Percentiles rank a stretch among this genome's conserved stretches.
These are phyloP conservation scores for Aspergillus sp. DNA, from an alignment of 2,329 filamentous ascomycete genomes.

Conservation along the genomic window DNA sequence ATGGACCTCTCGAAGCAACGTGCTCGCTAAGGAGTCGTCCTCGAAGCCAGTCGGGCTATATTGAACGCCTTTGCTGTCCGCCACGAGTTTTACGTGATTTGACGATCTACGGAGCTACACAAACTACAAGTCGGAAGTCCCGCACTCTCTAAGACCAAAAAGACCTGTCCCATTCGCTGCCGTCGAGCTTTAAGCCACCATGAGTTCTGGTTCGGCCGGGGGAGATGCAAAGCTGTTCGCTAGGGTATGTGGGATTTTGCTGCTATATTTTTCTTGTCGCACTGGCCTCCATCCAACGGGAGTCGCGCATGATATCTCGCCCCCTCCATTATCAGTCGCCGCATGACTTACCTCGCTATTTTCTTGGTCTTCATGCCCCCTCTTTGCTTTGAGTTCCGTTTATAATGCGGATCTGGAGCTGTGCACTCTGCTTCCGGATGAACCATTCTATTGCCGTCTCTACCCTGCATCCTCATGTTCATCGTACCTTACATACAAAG, in stretches of 20 bases:
- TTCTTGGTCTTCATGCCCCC: conserved; percentile 9
- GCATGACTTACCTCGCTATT: not conserved
- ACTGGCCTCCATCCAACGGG: conserved; percentile 3
- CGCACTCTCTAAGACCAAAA: conserved; percentile 2
- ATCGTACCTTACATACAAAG: conserved; percentile 25
- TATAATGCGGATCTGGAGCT: not conserved
- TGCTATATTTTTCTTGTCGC: conserved; percentile 23
- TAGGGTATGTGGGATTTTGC: conserved; percentile 65
- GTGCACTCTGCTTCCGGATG: not conserved
- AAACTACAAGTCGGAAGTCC: not conserved
- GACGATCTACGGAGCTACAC: not conserved
- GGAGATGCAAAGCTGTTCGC: conserved; percentile 99
- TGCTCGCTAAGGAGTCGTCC: conserved; percentile 20
- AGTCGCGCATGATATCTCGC: conserved; percentile 10
- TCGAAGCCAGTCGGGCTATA: conserved; percentile 13
- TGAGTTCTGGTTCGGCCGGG: conserved; percentile 66
- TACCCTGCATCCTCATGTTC: conserved; percentile 18
- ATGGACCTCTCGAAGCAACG: conserved; percentile 24
- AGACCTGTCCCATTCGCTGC: conserved; percentile 9
- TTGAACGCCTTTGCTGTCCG: conserved; percentile 2
- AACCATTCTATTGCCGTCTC: not conserved
- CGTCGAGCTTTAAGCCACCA: conserved; percentile 35
- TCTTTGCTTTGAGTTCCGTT: conserved; percentile 11
- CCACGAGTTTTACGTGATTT: conserved; percentile 20
- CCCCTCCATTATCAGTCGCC: conserved; percentile 10